A percentile compares a stretch with the other conserved stretches of the same genome.
phyloP scores from a whole-genome alignment of 148 eudicot species.

The Rhododendron ferrugineum region DNA sequence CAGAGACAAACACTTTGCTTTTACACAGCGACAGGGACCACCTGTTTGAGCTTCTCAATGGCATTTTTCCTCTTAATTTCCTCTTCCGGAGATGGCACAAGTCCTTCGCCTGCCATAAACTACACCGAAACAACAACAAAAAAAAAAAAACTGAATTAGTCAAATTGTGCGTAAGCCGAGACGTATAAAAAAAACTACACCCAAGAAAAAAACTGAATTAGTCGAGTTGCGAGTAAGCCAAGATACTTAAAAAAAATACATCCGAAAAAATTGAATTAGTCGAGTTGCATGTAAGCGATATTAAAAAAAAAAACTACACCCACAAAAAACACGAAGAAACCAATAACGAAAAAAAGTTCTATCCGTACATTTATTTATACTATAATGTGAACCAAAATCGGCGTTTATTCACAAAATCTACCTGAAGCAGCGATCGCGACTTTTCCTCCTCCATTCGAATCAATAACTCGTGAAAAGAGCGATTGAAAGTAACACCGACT shows the following conservation, averaged over 20 bases:
- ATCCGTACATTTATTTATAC: neutral
- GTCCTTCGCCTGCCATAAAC: slow-evolving; percentile 45
- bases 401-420: neutral
- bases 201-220: neutral
- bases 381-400: neutral
- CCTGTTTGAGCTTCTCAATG: slow-evolving; percentile 47
- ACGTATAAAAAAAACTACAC: neutral
- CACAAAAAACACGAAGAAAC: slow-evolving; percentile 5
- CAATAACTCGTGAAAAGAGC: neutral
- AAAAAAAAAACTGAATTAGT: neutral
- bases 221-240: neutral
- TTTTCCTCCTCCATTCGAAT: slow-evolving; percentile 26
- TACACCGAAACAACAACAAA: neutral
- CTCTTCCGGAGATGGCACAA: slow-evolving; percentile 47
- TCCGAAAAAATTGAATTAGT: neutral
- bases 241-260: neutral
- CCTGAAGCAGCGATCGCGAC: slow-evolving; percentile 32
- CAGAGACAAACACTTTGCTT: neutral
- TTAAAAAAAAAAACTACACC: neutral
- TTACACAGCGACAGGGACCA: slow-evolving; percentile 4
- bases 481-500: neutral
- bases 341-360: neutral
- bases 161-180: too few relatives aligned
- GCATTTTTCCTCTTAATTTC: slow-evolving; percentile 34
- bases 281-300: neutral